Evolutionary conservation across 2,329 filamentous ascomycete species (phyloP), one percentile per base, ranked within the genome.

Genomic region (Calonectria honghensis): DNA sequence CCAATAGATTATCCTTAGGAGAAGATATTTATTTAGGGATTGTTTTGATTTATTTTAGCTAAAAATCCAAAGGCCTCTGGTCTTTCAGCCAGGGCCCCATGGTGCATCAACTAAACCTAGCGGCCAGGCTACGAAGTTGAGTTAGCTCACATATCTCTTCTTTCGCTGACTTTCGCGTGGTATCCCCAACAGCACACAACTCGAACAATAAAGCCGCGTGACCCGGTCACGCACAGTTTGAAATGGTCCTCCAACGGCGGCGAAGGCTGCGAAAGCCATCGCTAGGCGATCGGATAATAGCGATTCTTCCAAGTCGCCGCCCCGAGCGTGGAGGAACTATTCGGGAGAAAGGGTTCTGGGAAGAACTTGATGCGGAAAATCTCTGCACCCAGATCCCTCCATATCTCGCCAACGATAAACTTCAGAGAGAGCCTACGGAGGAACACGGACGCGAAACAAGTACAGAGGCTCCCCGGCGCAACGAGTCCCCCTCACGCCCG

Each of bases 261-360:
- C 50, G 27, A 32, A 39, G 13, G 18, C 20, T 32, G n/a, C 51
- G 39, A 32, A 39, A 18, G 18, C 20, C 39, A 35, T 87, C 87
- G 6, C 75, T 88, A n/a, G 77, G 84, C 13, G 82, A 81, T 61
- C 88, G 88, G 78, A 81, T 90, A 67, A 87, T 81, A 70, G 87
- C 81, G 64, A 82, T 90, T 2, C 82, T 89, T 13, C 89, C 89
- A 0, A 89, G 85, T 76, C 85, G 86, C 70, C 87, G 86, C 5
- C 84, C 87, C 0, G 90, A 91, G 75, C 85, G 86, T 27, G 89
- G 89, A 24, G 86, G 89, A 7, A 90, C 89, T 3, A 73, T 82
- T 39, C 86, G 88, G 32, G 70, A 76, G 32, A 78, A 78, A 16
- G 83, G 83, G 2, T 84, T 81, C 68, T 85, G 82, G 82, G 80